phyloP scores from a whole-genome alignment of 1,284 basidiomycete genomes.

The Cryptococcus maquisensis region DNA sequence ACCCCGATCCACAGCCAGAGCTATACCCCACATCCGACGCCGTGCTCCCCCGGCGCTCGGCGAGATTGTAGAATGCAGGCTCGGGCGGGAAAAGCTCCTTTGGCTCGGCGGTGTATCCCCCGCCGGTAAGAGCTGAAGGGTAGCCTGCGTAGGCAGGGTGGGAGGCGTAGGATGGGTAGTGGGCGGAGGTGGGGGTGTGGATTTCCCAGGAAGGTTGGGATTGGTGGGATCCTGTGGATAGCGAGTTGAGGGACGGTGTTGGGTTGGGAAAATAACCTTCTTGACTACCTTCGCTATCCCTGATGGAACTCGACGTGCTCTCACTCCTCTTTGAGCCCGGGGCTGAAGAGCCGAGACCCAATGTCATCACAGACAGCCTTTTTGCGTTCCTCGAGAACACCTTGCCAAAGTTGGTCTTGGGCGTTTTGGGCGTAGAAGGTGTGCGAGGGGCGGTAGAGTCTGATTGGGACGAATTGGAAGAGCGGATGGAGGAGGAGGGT shows the following conservation, averaged over 20 bases:
- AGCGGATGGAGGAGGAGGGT: constrained; percentile 14
- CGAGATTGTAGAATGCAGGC: constrained; percentile 1
- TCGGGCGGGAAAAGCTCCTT: neutral
- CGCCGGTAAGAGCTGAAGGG: constrained; percentile 2
- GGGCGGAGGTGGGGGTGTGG: neutral
- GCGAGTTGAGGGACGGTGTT: neutral
- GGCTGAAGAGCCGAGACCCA: constrained; percentile 6
- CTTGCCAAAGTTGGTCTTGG: constrained; percentile 12
- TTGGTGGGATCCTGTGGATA: too few species aligned
- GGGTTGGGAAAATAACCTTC: constrained; percentile 3
- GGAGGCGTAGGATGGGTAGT: neutral
- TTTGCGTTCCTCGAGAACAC: constrained; percentile 7
- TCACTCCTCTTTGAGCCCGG: neutral
- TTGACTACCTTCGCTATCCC: neutral
- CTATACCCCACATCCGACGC: neutral
- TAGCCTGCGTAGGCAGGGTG: constrained; percentile 1
- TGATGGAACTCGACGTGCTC: neutral
- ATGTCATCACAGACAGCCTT: constrained; percentile 8
- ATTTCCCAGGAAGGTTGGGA: too few species aligned
- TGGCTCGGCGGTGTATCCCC: neutral
- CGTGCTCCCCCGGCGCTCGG: neutral
- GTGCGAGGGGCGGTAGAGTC: constrained; percentile 12
- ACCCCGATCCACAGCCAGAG: too few species aligned
- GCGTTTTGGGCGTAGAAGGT: constrained; percentile 14
- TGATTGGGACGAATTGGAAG: constrained; percentile 7